phyloP scores from a whole-genome alignment of 352 stramenopile species.

The Phytophthora brassicae region DNA sequence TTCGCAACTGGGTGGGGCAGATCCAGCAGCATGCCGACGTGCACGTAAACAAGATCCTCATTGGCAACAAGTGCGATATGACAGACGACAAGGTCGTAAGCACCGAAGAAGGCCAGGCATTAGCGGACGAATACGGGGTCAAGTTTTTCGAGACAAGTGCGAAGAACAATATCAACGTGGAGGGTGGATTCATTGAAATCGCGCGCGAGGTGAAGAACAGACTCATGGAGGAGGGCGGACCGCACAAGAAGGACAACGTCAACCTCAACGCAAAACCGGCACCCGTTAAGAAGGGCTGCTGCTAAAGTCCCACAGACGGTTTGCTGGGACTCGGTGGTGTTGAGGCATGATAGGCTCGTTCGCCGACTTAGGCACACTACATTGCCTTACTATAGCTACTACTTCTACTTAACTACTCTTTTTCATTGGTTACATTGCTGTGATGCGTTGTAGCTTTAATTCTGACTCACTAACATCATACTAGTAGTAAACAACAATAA shows the following conservation, averaged over 20 bases:
- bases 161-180: slow-evolving; percentile 97
- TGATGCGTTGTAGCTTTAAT: too few relatives aligned
- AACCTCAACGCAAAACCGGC: slow-evolving; percentile 79
- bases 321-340: slow-evolving; percentile 28
- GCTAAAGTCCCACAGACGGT: slow-evolving; percentile 49
- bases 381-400: slow-evolving; percentile 39
- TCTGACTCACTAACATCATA: too few relatives aligned
- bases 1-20: slow-evolving; percentile 97
- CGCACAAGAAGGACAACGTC: slow-evolving; percentile 85
- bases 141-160: slow-evolving; percentile 96
- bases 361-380: slow-evolving; percentile 28
- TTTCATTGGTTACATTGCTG: slow-evolving; percentile 19
- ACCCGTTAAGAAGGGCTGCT: slow-evolving; percentile 84
- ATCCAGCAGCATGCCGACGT: slow-evolving; percentile 98
- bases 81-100: slow-evolving; percentile 96
- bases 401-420: slow-evolving; percentile 38
- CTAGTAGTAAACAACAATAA: slow-evolving; percentile 54
- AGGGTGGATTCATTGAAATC: slow-evolving; percentile 89
- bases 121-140: slow-evolving; percentile 94
- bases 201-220: slow-evolving; percentile 89
- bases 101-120: slow-evolving; percentile 93
- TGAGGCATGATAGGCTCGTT: slow-evolving; percentile 14
- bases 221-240: slow-evolving; percentile 86
- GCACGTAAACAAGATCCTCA: slow-evolving; percentile 99
- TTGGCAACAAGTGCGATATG: slow-evolving; percentile 99